Evolutionary conservation across 148 eudicot species (phyloP).

Genomic region (Arbutus unedo): DNA sequence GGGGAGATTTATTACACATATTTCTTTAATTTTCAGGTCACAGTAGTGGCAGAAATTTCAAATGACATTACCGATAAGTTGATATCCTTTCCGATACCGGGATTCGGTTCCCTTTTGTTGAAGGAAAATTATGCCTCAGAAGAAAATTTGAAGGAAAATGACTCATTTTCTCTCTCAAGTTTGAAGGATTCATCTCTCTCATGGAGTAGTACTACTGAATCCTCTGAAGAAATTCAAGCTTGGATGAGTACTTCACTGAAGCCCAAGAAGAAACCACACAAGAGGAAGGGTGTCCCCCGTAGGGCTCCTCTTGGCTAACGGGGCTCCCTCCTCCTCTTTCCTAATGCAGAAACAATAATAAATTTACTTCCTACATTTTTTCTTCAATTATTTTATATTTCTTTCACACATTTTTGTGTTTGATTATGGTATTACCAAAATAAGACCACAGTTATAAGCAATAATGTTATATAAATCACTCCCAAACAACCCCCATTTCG

Average conservation of each 20-base stretch:
- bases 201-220: conserved; percentile 17
- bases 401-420: neutral
- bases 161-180: neutral
- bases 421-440: neutral
- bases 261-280: conserved; percentile 32
- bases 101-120: neutral
- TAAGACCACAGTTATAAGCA: neutral
- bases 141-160: conserved; percentile 11
- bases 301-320: conserved; percentile 37
- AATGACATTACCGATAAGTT: conserved; percentile 8
- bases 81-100: conserved; percentile 6
- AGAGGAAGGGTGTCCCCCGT: conserved; percentile 37
- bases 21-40: conserved; percentile 14
- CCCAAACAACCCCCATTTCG: neutral
- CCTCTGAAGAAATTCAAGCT: conserved; percentile 28
- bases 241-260: conserved; percentile 24
- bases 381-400: neutral
- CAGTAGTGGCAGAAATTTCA: conserved; percentile 6
- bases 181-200: conserved; percentile 10
- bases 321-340: no score
- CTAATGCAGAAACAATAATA: no score
- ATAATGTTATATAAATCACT: neutral
- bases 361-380: neutral
- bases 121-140: conserved; percentile 15
- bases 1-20: no score